Evolutionary conservation across 441 rosid species (phyloP), one percentile per base, ranked within the genome.

Genomic region (Gossypium aridum): DNA sequence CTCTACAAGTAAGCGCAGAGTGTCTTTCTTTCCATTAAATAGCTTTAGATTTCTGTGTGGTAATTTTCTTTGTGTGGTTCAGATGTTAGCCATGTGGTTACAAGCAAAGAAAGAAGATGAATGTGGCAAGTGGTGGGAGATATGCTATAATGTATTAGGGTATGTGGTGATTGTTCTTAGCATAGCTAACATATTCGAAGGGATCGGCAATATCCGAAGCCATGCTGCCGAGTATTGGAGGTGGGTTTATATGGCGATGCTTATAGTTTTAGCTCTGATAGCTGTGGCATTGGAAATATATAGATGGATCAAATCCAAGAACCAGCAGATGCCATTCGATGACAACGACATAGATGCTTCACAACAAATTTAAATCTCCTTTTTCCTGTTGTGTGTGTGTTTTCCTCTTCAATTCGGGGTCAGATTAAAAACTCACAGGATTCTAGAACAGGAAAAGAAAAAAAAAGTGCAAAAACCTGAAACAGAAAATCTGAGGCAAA

Each of bases 241-340:
- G 76, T 78, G 85, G 86, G 17, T 19, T 31, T 83, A 83, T 65
- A 77, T 76, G 16, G 85, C 80, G 16, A 4, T 83, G 14, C 78
- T 83, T 34, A 65, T 59, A 69, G 34, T 75, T 45, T 71, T 85
- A 8, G 82, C 28, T 54, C 47, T 47, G 4, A 19, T 68, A 39
- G 83, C 80, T 8, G 10, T 76, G 2, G 39, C 76, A 25, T 62
- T 85, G 69, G 87, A 85, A 78, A 59, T 65, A 55, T 55, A 47
- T 31, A 72, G 83, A 75, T 81, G 85, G 82, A 61, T 79, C 14
- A 69, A 77, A 74, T 76, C 39, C 49, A 75, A 53, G 64, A 23
- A 23, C 73, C 75, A 68, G 14, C 72, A 67, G 59, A 76, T 71
- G 65, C 7, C 73, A 7, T 28, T 71, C 39, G 76, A 47, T 22